phyloP scores from a whole-genome alignment of 331 rosid species.

The Stylosanthes scabra region DNA sequence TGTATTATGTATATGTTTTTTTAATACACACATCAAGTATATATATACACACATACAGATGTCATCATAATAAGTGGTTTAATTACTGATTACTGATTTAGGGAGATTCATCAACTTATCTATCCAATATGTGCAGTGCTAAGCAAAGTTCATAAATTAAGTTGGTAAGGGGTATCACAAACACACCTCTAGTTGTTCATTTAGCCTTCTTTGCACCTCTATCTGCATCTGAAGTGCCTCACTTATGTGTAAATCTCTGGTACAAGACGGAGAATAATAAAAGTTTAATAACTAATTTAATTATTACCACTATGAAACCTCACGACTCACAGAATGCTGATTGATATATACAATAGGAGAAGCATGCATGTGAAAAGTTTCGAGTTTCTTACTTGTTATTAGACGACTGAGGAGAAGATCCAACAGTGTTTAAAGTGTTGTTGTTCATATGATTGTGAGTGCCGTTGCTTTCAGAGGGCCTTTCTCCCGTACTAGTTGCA shows the following conservation, averaged over 20 bases:
- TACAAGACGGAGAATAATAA: constrained; percentile 11
- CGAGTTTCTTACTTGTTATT: constrained; percentile 57
- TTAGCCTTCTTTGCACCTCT: constrained; percentile 88
- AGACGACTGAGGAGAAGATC: constrained; percentile 47
- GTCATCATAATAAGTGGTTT: neutral
- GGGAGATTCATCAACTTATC: no score
- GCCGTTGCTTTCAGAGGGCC: constrained; percentile 59
- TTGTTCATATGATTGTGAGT: constrained; percentile 62
- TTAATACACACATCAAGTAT: no score
- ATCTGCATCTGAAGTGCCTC: constrained; percentile 90
- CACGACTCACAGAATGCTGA: constrained; percentile 1
- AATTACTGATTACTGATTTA: no score
- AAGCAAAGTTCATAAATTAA: no score
- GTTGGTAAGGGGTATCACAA: constrained; percentile 15
- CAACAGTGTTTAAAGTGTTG: constrained; percentile 52
- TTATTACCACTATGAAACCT: neutral
- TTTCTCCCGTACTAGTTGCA: constrained; percentile 52
- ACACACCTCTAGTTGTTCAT: constrained; percentile 93
- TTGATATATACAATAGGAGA: neutral
- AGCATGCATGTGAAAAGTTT: neutral
- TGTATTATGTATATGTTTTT: no score
- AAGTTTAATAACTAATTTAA: neutral
- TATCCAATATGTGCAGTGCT: no score
- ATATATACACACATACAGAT: no score
- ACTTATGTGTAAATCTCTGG: constrained; percentile 68